Conservation (phyloP, 2,329 filamentous ascomycete species). For the Xylaria sp. region DNA sequence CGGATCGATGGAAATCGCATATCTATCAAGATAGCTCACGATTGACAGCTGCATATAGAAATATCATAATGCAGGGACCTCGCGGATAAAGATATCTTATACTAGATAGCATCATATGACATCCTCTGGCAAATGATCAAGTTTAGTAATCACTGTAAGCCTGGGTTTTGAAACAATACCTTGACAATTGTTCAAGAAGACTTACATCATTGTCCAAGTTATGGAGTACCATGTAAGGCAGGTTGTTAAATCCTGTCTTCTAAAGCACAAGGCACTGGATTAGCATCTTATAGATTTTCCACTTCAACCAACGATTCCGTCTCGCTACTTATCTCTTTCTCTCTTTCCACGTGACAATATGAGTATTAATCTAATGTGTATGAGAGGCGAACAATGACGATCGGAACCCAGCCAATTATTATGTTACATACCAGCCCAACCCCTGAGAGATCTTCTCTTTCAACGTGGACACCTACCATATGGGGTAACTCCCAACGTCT, state of each 20-base stretch:
- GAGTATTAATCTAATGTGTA: not conserved
- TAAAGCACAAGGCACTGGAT: too few relatives aligned
- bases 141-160: not conserved
- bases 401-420: not conserved
- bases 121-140: not conserved
- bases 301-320: not conserved
- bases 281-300: not conserved
- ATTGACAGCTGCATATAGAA: not conserved
- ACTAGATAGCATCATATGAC: not conserved
- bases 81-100: too few relatives aligned
- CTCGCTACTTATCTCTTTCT: not conserved
- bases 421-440: not conserved
- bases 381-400: not conserved
- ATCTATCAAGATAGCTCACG: not conserved
- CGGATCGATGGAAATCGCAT: not conserved
- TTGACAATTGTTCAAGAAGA: not conserved
- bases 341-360: not conserved
- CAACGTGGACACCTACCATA: not conserved
- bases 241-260: too few relatives aligned
- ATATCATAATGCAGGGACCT: not conserved
- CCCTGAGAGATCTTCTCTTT: not conserved
- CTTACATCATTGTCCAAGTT: not conserved
- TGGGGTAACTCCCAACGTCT: not conserved
- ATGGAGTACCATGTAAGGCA: too few relatives aligned
- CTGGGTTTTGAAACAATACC: not conserved